phyloP scores from a whole-genome alignment of 768 basidiomycete species.

The Jaapia argillacea region DNA sequence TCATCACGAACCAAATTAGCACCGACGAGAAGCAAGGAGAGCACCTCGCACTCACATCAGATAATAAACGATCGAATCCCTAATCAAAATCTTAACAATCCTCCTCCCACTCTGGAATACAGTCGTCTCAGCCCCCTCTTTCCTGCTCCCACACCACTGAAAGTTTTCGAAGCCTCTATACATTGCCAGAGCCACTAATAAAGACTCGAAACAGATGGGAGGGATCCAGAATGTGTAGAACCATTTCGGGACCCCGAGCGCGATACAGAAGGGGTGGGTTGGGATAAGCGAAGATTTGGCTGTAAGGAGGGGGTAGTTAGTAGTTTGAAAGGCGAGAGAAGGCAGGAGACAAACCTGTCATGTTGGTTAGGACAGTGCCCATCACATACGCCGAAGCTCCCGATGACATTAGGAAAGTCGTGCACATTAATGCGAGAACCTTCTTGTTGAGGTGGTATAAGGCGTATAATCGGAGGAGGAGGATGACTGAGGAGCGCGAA shows the following conservation, averaged over 20 bases:
- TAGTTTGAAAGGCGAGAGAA: background rate
- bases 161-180: conserved; percentile 37
- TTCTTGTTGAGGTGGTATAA: conserved; percentile 44
- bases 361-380: conserved; percentile 28
- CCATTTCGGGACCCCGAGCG: conserved; percentile 25
- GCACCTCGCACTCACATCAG: no score
- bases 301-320: conserved; percentile 2
- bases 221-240: conserved; percentile 57
- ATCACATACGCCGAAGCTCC: conserved; percentile 36
- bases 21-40: no score
- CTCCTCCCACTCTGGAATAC: conserved; percentile 31
- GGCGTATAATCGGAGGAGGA: conserved; percentile 56
- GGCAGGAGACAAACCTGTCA: conserved; percentile 26
- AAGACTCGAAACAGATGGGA: conserved; percentile 40
- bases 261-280: conserved; percentile 33
- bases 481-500: conserved; percentile 29
- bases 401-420: conserved; percentile 28
- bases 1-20: no score
- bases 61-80: conserved; percentile 50
- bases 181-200: conserved; percentile 43
- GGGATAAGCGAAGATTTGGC: conserved; percentile 7
- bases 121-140: conserved; percentile 8
- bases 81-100: conserved; percentile 39
- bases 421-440: conserved; percentile 35
- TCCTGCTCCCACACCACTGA: conserved; percentile 7